Percentiles rank a stretch among this genome's conserved stretches.
These are phyloP conservation scores for Nicotiana noctiflora DNA, from an alignment of 257 asterid species.

Conservation along the genomic window DNA sequence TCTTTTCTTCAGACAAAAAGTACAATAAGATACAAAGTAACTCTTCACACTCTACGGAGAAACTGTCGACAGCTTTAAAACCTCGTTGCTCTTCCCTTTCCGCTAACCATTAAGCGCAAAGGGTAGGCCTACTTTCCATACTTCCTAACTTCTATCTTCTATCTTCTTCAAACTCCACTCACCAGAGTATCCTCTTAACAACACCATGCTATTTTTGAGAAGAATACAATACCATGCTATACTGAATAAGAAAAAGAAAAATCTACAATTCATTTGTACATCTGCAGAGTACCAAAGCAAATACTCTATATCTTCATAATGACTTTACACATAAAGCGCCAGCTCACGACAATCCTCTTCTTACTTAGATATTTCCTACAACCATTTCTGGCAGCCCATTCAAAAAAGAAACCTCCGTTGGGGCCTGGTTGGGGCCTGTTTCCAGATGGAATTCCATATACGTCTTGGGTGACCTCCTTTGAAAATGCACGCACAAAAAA, in stretches of 20 bases:
- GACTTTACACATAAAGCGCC: background rate
- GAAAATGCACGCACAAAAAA: background rate
- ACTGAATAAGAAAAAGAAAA: background rate
- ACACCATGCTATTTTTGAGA: too few species aligned
- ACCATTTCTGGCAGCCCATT: background rate
- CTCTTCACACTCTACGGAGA: background rate
- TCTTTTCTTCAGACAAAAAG: background rate
- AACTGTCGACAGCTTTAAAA: background rate
- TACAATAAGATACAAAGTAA: background rate
- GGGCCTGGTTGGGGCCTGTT: background rate
- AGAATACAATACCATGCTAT: background rate
- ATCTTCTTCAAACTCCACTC: background rate
- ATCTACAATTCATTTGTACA: background rate
- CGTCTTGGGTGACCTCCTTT: background rate
- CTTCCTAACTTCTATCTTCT: background rate
- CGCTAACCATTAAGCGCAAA: background rate
- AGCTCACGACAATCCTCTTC: background rate
- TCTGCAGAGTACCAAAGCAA: background rate
- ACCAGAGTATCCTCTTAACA: background rate
- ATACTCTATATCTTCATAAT: background rate
- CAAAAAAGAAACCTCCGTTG: background rate
- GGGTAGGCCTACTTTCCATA: background rate
- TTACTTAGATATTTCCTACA: background rate
- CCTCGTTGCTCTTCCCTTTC: background rate
- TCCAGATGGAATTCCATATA: conserved; percentile 1